Evolutionary conservation across 1,284 basidiomycete genomes (phyloP), one percentile per base, ranked within the genome.

Genomic region (Pseudozyma sp.): DNA sequence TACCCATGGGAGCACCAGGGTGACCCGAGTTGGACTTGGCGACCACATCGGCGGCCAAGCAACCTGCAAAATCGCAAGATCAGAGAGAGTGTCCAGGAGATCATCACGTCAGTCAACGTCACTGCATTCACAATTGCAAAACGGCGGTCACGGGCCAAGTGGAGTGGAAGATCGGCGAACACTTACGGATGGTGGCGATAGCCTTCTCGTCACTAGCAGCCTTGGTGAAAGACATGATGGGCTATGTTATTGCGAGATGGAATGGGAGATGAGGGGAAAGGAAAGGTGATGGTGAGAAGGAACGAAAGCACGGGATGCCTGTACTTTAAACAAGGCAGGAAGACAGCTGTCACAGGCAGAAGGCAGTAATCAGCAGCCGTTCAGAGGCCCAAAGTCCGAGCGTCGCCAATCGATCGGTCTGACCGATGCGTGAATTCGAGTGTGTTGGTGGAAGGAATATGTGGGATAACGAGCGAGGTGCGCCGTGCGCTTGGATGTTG

Each of bases 21-120:
- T 86, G 86, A 52, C 86, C 86, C 80, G 93, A 94, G 89, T 96
- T 96, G 82, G 94, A 56, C 65, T 78, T 76, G 54, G 69, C 72
- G 46, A 77, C 76, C 11, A 78, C 65, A 71, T 81, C 79, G 52
- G 78, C 78, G 45, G 79, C 77, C 54, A 81, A 70, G 54, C 54
- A 54, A 54, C 78, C 78, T 80, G 49, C 9, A 35, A 30, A 19
- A 24, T 10, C 33, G 13, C 11, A 39, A 31, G 37, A 30, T 8
- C 9, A 8, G 34, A 30, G 16, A 24, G 31, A 44, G 49, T 9
- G 13, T 24, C 16, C 8, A 44, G 16, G 2, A 33, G 33, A 34
- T 14, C 29, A 37, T 7, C 4, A 5, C 3, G 53, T 19, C 24
- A 45, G 33, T 45, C 44, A 52, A 63, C 24, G 24, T 24, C 24